These are phyloP conservation scores for Colletotrichum cordylinicola DNA, from an alignment of 2,329 filamentous ascomycete species.

Conservation along the genomic window DNA sequence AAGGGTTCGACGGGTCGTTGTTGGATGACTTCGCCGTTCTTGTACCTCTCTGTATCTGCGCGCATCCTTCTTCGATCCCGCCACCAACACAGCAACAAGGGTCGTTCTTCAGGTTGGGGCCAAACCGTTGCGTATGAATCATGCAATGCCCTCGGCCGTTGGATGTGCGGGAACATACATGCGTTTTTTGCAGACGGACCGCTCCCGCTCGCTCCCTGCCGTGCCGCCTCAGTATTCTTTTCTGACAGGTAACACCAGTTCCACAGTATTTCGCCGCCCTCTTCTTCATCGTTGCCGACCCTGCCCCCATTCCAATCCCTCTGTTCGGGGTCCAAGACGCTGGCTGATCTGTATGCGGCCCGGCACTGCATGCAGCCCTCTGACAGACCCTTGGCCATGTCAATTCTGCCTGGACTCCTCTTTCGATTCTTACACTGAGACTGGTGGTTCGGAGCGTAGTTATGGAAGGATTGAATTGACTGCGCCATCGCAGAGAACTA, in stretches of 20 bases:
- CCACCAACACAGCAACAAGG: not conserved
- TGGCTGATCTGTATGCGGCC: not conserved
- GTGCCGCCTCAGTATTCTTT: not conserved
- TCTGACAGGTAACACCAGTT: constrained; percentile 3
- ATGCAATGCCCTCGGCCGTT: not conserved
- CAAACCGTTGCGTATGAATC: not conserved
- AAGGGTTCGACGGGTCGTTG: not conserved
- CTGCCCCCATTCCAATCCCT: constrained; percentile 10
- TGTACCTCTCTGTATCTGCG: not conserved
- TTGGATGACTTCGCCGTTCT: not conserved
- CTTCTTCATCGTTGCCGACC: not conserved
- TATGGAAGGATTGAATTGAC: constrained; percentile 14
- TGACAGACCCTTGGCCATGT: not conserved
- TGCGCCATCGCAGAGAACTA: not conserved
- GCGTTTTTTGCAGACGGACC: not conserved
- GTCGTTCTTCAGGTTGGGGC: not conserved
- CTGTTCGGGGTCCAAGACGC: not conserved
- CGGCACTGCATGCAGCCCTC: not conserved
- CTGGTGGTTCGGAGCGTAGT: not conserved
- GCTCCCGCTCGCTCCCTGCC: constrained; percentile 9
- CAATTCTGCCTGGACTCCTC: not conserved
- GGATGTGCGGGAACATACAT: not conserved
- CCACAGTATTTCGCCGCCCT: not conserved
- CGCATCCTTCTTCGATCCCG: not conserved
- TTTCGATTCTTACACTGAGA: not conserved